Conservation (phyloP, 2,329 filamentous ascomycete genomes). For the Pyrenophora teres region DNA sequence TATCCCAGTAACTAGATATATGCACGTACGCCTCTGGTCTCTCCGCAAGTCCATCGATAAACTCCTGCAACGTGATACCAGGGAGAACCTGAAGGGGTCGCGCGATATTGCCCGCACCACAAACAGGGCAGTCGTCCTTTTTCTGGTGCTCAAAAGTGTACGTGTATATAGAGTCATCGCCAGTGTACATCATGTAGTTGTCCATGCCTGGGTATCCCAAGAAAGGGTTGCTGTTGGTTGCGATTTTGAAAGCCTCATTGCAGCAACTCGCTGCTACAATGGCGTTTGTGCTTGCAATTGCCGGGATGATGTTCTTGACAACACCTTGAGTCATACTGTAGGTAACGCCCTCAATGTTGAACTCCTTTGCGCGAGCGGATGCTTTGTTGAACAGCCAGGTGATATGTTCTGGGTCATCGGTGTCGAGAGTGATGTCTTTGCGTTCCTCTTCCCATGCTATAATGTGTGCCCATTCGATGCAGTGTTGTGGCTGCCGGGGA, state of each 20-base stretch:
- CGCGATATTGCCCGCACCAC: slow-evolving; percentile 71
- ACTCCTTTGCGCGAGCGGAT: slow-evolving; percentile 78
- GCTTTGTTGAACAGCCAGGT: slow-evolving; percentile 94
- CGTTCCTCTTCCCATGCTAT: slow-evolving; percentile 86
- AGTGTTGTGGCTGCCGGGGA: slow-evolving; percentile 95
- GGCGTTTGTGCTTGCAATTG: slow-evolving; percentile 96
- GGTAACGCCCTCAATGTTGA: slow-evolving; percentile 88
- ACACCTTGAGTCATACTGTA: slow-evolving; percentile 97
- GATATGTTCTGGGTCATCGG: slow-evolving; percentile 95
- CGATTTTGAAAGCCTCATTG: slow-evolving; percentile 95
- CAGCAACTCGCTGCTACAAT: slow-evolving; percentile 95
- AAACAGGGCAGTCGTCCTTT: slow-evolving; percentile 94
- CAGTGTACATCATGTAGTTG: slow-evolving; percentile 99
- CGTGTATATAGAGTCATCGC: slow-evolving; percentile 93
- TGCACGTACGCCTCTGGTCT: slow-evolving; percentile 70
- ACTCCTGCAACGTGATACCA: slow-evolving; percentile 75
- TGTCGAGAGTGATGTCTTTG: slow-evolving; percentile 81
- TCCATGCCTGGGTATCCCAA: slow-evolving; percentile 73
- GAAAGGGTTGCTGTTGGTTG: slow-evolving; percentile 78
- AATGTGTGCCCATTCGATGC: slow-evolving; percentile 97
- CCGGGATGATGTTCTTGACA: slow-evolving; percentile 98
- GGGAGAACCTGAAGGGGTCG: slow-evolving; percentile 75
- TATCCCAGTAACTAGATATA: too few species aligned
- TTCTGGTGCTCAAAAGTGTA: slow-evolving; percentile 96
- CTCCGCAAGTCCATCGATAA: slow-evolving; percentile 81